These are phyloP conservation scores for Cyberlindnera misumaiensis DNA, from an alignment of 805 yeast genomes.

Conservation along the genomic window DNA sequence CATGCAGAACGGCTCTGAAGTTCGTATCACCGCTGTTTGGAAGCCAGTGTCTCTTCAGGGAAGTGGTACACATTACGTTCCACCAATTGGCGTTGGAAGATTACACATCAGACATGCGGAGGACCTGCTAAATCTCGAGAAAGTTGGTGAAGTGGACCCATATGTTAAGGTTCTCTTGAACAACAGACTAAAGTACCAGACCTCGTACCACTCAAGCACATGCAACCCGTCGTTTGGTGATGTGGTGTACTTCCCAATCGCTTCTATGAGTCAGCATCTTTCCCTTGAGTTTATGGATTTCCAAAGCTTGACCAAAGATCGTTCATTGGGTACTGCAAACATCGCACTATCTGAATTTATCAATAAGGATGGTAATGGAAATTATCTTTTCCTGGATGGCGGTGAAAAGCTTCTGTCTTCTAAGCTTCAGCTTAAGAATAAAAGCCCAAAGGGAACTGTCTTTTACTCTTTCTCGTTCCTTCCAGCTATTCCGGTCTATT, in stretches of 20 bases:
- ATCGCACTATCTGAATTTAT: conserved; percentile 44
- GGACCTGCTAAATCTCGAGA: conserved; percentile 50
- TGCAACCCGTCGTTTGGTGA: conserved; percentile 54
- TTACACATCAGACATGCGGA: conserved; percentile 49
- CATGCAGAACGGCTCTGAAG: conserved; percentile 45
- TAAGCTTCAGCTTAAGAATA: conserved; percentile 25
- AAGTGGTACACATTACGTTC: conserved; percentile 37
- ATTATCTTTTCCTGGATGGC: conserved; percentile 45
- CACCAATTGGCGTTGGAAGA: conserved; percentile 64
- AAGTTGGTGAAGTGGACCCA: conserved; percentile 72
- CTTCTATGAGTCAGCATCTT: conserved; percentile 53
- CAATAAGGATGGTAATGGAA: conserved; percentile 40
- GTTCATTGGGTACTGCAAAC: conserved; percentile 53
- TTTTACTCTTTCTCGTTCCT: conserved; percentile 54
- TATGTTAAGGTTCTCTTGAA: conserved; percentile 54
- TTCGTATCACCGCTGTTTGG: conserved; percentile 57
- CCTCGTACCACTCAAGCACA: conserved; percentile 47
- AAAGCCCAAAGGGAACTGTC: conserved; percentile 45
- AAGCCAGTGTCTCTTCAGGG: conserved; percentile 60
- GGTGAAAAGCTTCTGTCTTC: conserved; percentile 35
- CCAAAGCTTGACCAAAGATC: conserved; percentile 56
- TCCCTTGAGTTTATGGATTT: conserved; percentile 59
- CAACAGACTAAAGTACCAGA: conserved; percentile 49
- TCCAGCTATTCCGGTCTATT: conserved; percentile 58
- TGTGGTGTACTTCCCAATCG: conserved; percentile 53